Conservation (phyloP, 2,329 filamentous ascomycete species). For the Zelopaecilomyces penicillatus region DNA sequence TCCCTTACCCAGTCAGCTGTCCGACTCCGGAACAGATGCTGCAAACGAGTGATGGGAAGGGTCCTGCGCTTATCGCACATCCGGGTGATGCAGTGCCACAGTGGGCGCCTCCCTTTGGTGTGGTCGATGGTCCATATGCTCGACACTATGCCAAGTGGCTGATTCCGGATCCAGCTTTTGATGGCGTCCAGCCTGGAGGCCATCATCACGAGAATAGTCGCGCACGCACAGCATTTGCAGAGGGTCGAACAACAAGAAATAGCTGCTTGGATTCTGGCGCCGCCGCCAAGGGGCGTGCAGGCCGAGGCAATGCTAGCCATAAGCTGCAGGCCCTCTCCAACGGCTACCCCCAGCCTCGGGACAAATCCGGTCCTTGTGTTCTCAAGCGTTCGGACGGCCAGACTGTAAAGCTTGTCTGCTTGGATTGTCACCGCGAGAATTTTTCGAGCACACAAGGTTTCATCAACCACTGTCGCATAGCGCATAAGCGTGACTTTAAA, state of each 20-base stretch:
- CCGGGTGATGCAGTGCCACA: constrained; percentile 58
- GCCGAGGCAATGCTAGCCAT: constrained; percentile 44
- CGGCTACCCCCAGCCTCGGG: constrained; percentile 66
- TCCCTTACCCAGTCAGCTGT: constrained; percentile 73
- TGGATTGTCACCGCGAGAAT: constrained; percentile 80
- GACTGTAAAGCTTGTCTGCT: constrained; percentile 82
- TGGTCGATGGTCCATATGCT: constrained; percentile 85
- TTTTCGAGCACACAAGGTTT: constrained; percentile 98
- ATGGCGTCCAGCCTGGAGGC: constrained; percentile 51
- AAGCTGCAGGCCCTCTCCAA: constrained; percentile 62
- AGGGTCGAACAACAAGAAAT: constrained; percentile 74
- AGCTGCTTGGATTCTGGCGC: constrained; percentile 42
- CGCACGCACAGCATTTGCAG: constrained; percentile 39
- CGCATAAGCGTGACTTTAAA: constrained; percentile 86
- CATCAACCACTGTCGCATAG: constrained; percentile 97
- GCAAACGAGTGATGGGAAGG: constrained; percentile 65
- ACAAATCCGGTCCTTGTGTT: constrained; percentile 74
- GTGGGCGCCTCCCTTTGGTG: constrained; percentile 82
- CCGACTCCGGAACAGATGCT: constrained; percentile 59
- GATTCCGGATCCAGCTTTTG: constrained; percentile 79
- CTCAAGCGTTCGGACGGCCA: constrained; percentile 79
- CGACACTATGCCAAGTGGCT: constrained; percentile 95
- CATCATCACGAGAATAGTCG: constrained; percentile 34
- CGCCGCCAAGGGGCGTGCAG: constrained; percentile 41
- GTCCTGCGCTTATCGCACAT: constrained; percentile 56